Evolutionary conservation across 2,329 filamentous ascomycete species (phyloP).

Genomic region (Tolypocladium tundrense): DNA sequence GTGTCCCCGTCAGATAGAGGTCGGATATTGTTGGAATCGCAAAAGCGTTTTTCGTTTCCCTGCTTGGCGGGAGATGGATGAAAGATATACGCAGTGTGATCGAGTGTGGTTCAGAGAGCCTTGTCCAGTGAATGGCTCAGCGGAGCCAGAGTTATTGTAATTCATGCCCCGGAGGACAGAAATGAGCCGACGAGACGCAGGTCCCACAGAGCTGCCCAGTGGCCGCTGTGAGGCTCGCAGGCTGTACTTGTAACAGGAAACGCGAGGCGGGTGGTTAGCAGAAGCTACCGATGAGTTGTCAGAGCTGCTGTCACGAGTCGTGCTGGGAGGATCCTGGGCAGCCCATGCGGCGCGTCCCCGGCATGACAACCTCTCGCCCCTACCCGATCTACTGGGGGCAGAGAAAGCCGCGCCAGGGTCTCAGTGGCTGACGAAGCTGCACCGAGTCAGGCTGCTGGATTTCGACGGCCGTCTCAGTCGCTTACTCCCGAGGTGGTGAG

Average conservation of each 20-base stretch:
- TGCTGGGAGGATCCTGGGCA: conserved; percentile 31
- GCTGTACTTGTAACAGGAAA: conserved; percentile 2
- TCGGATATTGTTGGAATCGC: neutral
- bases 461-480: neutral
- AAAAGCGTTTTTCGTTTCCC: neutral
- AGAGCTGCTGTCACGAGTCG: conserved; percentile 23
- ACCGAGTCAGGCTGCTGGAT: conserved; percentile 9
- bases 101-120: neutral
- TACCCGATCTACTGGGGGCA: conserved; percentile 24
- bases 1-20: neutral
- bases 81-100: neutral
- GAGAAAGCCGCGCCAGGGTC: conserved; percentile 31
- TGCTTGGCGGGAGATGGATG: neutral
- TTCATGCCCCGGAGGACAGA: conserved; percentile 16
- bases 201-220: conserved; percentile 3
- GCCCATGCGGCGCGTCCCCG: conserved; percentile 25
- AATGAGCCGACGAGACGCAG: conserved; percentile 14
- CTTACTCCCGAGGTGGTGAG: neutral
- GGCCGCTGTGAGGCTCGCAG: conserved; percentile 1
- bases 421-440: conserved; percentile 16
- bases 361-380: conserved; percentile 29
- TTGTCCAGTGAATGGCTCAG: conserved; percentile 4
- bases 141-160: conserved; percentile 16
- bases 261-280: conserved; percentile 6
- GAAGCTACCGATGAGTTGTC: conserved; percentile 23